Base-by-base conservation (phyloP, 1,284 basidiomycete species). In the Cutaneotrichosporon cutaneum region DNA sequence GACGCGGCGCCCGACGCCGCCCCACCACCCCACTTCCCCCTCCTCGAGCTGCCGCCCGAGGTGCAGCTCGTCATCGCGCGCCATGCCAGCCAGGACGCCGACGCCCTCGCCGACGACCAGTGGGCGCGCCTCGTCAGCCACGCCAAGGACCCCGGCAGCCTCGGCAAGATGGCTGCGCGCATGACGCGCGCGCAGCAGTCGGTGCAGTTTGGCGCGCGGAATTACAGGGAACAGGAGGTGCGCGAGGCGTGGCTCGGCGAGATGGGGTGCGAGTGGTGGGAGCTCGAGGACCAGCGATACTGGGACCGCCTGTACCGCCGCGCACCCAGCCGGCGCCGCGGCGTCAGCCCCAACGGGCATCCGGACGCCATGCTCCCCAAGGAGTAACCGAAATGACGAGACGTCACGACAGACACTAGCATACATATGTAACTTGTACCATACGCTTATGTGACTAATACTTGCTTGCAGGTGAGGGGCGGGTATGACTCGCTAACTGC, bases 21-120 rank as follows among this genome's bases (percentile, higher is more conserved):
- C 35, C 33, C 32, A n/a, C 27, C 24, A 22, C 2, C 47, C 47
- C 16, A 35, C 22, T 77, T 77, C 63, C 67, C 62, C 3, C 50
- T 78, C 9, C 60, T 78, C 47, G 72, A 75, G 9, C 67, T 78
- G 13, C 76, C 76, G 26, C 58, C 59, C 39, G 76, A 78, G 58
- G 68, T 78, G 14, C 45, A 73, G 14, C 63, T 73, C 30, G 63
- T 70, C 24, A 70, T 78, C 27, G 68, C 74, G 0, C 64, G 71
- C 21, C 72, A 77, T 61, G 55, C 60, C 14, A 68, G 66, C 4
- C 60, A 63, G 10, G 76, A 78, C 56, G 56, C 71, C 0, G 51
- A 61, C 9, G 76, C 76, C 14, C 62, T 78, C 22, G 66, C 65
- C n/a, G 71, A 73, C 30, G 58, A 60, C 2, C 76, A 78, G 63